Evolutionary conservation across 2,329 filamentous ascomycete genomes (phyloP), one percentile per base, ranked within the genome.

Genomic region (Drechslerella dactyloides): DNA sequence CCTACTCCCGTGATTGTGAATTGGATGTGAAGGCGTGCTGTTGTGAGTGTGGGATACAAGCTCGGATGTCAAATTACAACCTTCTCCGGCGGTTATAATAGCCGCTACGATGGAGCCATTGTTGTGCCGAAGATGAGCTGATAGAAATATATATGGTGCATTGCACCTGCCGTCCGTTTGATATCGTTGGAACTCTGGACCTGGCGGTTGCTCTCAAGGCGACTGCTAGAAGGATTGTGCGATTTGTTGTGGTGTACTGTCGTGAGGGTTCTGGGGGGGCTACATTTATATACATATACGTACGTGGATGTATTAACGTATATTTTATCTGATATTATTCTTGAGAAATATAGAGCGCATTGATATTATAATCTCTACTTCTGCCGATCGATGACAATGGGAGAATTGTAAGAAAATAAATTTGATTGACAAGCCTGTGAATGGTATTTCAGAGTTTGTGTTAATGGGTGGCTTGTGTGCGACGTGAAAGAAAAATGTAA

Each of bases 11-110:
- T n/a, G n/a, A n/a, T n/a, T n/a, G n/a, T n/a, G n/a, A n/a, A n/a
- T n/a, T n/a, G n/a, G n/a, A n/a, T n/a, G n/a, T n/a, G n/a, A n/a
- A n/a, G n/a, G n/a, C n/a, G n/a, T n/a, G n/a, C n/a, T n/a, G n/a
- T n/a, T n/a, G n/a, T 10, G 19, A 11, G 46, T 30, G 19, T 11
- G 56, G 6, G 2, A 5, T 27, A 58, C 40, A 59, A 93, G 93
- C 93, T 96, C 90, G 89, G 90, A 96, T 96, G 92, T 97, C 92
- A 96, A 96, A 96, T 96, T 97, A 87, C 93, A 94, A 93, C 69
- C 59, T 70, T 15, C 57, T 62, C 61, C 65, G 8, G 57, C 46
- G 37, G 3, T 7, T 7, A 37, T 15, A 13, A 15, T 42, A 15
- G 15, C 5, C 11, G 37, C n/a, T 42, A 15, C 81, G 82, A 88